phyloP scores from a whole-genome alignment of 2,329 filamentous ascomycete species.

The Aspergillus bombycis region DNA sequence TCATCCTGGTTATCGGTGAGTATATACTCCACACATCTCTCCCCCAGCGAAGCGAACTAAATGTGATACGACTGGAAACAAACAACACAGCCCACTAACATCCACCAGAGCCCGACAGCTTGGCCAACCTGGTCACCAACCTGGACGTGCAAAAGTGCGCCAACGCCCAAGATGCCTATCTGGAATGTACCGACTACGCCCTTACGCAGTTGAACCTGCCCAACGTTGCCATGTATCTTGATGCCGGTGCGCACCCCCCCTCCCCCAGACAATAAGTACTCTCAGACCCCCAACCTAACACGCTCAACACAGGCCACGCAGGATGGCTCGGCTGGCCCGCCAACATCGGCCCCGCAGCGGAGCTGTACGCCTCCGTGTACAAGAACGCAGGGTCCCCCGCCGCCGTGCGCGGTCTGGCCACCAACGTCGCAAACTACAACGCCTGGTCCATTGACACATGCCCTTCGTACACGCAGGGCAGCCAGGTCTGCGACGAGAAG shows the following conservation, averaged over 20 bases:
- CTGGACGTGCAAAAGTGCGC: constrained; percentile 57
- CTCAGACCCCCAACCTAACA: not conserved
- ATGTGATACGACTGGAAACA: too few species aligned
- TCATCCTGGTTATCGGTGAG: constrained; percentile 56
- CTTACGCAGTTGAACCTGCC: constrained; percentile 59
- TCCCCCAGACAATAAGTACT: not conserved
- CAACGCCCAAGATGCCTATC: constrained; percentile 58
- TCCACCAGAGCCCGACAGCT: constrained; percentile 62
- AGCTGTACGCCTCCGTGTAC: constrained; percentile 53
- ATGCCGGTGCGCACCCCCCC: constrained; percentile 51
- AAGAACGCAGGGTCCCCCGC: constrained; percentile 51
- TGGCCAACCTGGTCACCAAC: constrained; percentile 67
- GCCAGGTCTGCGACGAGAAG: constrained; percentile 58
- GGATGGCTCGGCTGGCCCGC: constrained; percentile 68
- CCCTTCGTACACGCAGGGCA: constrained; percentile 48
- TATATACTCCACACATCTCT: not conserved
- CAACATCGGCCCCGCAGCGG: constrained; percentile 57
- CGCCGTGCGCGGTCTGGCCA: constrained; percentile 56
- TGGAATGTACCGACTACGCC: constrained; percentile 60
- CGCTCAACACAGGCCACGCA: constrained; percentile 52
- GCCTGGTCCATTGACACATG: constrained; percentile 52
- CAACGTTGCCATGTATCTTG: constrained; percentile 67
- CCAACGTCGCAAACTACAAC: constrained; percentile 64
- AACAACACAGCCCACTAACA: constrained; percentile 31
- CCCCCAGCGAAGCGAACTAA: too few species aligned